Evolutionary conservation across 805 yeast genomes (phyloP), one percentile per base, ranked within the genome.

Genomic region (Candida piceae): DNA sequence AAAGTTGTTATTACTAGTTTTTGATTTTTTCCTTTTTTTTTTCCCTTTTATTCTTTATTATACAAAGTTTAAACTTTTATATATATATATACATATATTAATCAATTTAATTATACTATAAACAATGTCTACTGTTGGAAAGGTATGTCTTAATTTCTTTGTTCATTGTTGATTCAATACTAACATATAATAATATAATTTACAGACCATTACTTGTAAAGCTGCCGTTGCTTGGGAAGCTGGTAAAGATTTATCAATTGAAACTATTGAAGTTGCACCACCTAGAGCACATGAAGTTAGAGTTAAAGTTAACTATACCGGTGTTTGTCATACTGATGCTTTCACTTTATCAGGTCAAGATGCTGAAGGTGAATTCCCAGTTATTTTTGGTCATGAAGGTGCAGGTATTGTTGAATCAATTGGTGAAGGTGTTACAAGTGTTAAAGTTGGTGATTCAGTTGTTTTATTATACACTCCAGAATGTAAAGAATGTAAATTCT

Each of bases 221-320:
- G 98, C 99, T 41, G 99, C 98, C 34, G 86, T 93, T 54, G 96
- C 97, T 49, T 90, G 97, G 90, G 95, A 83, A 60, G 93, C 97
- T 20, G 86, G 81, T 32, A 78, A 84, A 31, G 65, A 61, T 28
- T 73, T 93, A 52, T 55, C 78, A 29, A 74, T 93, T 41, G 98
- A 93, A 66, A 84, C 84, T 42, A 74, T 93, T 49, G 87, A 83
- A 58, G 99, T 93, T 30, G 81, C 75, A 17, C 88, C 98, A 17
- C 99, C 99, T 50, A 83, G 78, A 63, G 95, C 96, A 32, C 97
- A 93, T 60, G 99, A 93, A 67, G 97, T 93, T 32, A 83, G 99
- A 64, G 84, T 93, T 62, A 84, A 87, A 65, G 67, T 93, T 40
- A 71, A 70, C 35, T 74, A 84, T 68, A 84, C 97, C 21, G 98